phyloP scores from a whole-genome alignment of 371 early-diverging fungal genomes.

The Mucor racemosus region DNA sequence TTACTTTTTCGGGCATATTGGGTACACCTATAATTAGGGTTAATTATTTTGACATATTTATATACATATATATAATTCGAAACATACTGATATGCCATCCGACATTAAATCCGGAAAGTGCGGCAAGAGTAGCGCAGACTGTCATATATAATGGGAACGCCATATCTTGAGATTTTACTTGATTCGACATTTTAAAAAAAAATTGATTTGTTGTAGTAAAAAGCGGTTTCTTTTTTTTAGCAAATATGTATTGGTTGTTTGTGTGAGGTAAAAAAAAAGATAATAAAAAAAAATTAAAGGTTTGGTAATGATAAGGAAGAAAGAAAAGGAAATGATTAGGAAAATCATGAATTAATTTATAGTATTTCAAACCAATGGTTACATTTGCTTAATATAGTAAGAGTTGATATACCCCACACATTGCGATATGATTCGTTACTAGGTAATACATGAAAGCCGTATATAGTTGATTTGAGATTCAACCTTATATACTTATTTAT shows the following conservation, averaged over 20 bases:
- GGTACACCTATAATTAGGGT: slow-evolving; percentile 42
- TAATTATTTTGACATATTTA: neutral
- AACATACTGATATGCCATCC: slow-evolving; percentile 53
- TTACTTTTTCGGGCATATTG: slow-evolving; percentile 50
- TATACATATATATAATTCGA: neutral
- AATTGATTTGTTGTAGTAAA: neutral
- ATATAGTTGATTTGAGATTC: slow-evolving; percentile 9
- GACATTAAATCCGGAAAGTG: slow-evolving; percentile 49
- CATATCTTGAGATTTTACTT: slow-evolving; percentile 40
- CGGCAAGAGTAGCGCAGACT: slow-evolving; percentile 43
- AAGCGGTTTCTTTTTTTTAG: slow-evolving; percentile 7
- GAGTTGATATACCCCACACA: slow-evolving; percentile 24
- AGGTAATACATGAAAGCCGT: slow-evolving; percentile 7
- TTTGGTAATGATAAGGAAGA: slow-evolving; percentile 12
- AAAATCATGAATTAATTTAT: slow-evolving; percentile 12
- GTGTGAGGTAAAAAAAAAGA: neutral
- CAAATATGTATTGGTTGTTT: neutral
- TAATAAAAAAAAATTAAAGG: slow-evolving; percentile 8
- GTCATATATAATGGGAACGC: slow-evolving; percentile 45
- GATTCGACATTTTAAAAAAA: slow-evolving; percentile 18
- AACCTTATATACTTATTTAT: neutral
- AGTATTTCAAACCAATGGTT: neutral
- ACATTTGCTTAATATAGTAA: slow-evolving; percentile 20
- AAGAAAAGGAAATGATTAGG: slow-evolving; percentile 11
- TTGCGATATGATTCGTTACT: slow-evolving; percentile 22